Percentiles rank a stretch among this genome's conserved stretches.
These are phyloP conservation scores for Crithidia sp. DNA, from an alignment of 208 protist species.

Conservation along the genomic window DNA sequence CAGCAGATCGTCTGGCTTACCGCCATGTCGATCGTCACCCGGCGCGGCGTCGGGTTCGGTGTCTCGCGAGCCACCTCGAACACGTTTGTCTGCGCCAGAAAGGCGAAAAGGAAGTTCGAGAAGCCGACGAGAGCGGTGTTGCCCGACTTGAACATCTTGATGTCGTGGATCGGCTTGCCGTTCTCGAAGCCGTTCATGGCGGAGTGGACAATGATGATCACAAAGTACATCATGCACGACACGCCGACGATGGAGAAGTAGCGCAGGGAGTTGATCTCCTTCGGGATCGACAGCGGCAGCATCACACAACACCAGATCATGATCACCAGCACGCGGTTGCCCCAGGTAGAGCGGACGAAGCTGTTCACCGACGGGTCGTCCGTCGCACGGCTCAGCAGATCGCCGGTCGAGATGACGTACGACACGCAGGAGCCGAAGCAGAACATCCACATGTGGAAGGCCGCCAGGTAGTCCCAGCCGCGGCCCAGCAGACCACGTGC, in stretches of 20 bases:
- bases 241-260: conserved; percentile 80
- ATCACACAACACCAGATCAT: conserved; percentile 74
- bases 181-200: conserved; percentile 54
- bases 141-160: conserved; percentile 66
- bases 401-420: conserved; percentile 84
- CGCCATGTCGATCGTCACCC: conserved; percentile 58
- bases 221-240: conserved; percentile 78
- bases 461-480: conserved; percentile 77
- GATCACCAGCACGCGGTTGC: conserved; percentile 62
- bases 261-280: conserved; percentile 87
- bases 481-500: conserved; percentile 70
- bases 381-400: conserved; percentile 56
- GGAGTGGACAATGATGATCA: conserved; percentile 78
- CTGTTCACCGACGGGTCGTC: conserved; percentile 43
- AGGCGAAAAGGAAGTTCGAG: conserved; percentile 86
- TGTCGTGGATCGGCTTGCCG: conserved; percentile 54
- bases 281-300: conserved; percentile 79
- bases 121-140: conserved; percentile 71
- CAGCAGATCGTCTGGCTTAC: conserved; percentile 70
- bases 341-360: conserved; percentile 51
- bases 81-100: conserved; percentile 80
- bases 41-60: conserved; percentile 40
- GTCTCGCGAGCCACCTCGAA: conserved; percentile 80
- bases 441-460: conserved; percentile 83
- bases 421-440: conserved; percentile 84